Conservation (phyloP, 31 red algal species). For the Bonnemaisonia californica region DNA sequence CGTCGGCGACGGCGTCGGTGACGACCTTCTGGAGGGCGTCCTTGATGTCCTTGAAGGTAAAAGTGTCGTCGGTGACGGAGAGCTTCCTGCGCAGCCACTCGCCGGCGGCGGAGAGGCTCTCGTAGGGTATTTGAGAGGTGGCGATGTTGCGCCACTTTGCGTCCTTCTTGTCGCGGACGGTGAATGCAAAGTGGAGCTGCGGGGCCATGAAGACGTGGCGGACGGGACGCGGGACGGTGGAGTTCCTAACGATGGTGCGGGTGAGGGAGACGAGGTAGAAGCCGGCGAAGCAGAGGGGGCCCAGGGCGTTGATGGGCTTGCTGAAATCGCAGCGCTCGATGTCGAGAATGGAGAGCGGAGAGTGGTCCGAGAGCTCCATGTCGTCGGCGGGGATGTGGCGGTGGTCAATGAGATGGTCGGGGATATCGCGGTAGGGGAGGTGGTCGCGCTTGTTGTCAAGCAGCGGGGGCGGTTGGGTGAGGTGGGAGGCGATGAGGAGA, state of each 20-base stretch:
- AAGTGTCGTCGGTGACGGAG: conserved; percentile 2
- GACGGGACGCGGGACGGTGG: conserved; percentile 32
- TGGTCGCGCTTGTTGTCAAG: neutral
- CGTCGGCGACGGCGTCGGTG: conserved; percentile 38
- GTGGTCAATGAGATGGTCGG: neutral
- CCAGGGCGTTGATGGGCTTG: conserved; percentile 61
- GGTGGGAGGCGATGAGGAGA: neutral
- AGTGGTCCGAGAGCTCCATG: neutral
- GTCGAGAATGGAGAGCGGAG: neutral
- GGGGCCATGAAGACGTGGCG: conserved; percentile 48
- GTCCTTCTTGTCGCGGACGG: conserved; percentile 31
- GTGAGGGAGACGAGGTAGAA: conserved; percentile 59
- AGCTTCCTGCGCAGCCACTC: conserved; percentile 36
- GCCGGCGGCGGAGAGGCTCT: conserved; percentile 34
- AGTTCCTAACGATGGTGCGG: conserved; percentile 48
- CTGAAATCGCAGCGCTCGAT: conserved; percentile 2
- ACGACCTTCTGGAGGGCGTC: conserved; percentile 47
- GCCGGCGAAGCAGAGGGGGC: conserved; percentile 44
- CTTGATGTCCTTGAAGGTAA: conserved; percentile 46
- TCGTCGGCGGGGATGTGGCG: neutral
- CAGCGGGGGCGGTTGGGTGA: neutral
- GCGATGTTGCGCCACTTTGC: conserved; percentile 55
- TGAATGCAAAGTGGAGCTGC: conserved; percentile 53
- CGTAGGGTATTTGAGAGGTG: conserved; percentile 51
- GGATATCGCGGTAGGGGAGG: neutral